phyloP scores from a whole-genome alignment of 2,329 filamentous ascomycete genomes.

The Penicillium sp. region DNA sequence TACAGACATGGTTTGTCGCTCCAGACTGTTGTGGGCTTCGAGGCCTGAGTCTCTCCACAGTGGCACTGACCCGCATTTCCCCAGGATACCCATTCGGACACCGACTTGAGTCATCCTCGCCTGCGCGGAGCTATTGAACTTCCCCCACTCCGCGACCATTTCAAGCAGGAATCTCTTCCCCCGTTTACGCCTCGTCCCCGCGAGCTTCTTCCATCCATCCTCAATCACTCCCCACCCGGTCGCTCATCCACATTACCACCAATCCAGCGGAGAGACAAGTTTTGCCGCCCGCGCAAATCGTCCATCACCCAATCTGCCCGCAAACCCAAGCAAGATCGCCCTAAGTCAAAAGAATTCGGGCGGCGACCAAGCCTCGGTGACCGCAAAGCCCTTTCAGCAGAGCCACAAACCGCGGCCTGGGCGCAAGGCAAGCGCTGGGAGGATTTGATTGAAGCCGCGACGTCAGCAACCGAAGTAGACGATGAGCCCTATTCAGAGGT shows the following conservation, averaged over 20 bases:
- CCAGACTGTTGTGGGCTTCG: constrained; percentile 10
- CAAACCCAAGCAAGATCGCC: constrained; percentile 76
- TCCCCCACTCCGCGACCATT: constrained; percentile 65
- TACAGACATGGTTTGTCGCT: constrained; percentile 62
- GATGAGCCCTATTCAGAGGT: constrained; percentile 79
- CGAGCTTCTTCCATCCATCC: constrained; percentile 78
- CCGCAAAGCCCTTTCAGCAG: constrained; percentile 81
- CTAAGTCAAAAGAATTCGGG: constrained; percentile 71
- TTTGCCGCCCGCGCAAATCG: constrained; percentile 75
- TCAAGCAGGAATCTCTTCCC: constrained; percentile 73
- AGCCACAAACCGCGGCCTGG: constrained; percentile 72
- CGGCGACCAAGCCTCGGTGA: constrained; percentile 72
- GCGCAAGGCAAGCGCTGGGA: constrained; percentile 88
- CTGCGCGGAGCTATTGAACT: constrained; percentile 68
- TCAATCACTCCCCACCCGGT: constrained; percentile 75
- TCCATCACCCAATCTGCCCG: constrained; percentile 79
- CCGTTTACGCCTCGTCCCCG: constrained; percentile 62
- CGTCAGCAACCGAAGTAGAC: constrained; percentile 85
- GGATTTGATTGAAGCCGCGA: constrained; percentile 90
- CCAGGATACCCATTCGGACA: constrained; percentile 71
- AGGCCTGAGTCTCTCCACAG: constrained; percentile 17
- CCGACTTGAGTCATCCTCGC: constrained; percentile 63
- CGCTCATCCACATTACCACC: constrained; percentile 87
- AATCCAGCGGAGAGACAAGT: constrained; percentile 70
- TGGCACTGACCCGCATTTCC: constrained; percentile 24